Base-by-base conservation (phyloP, 495 filamentous ascomycete genomes). In the Penicillium pulvis region DNA sequence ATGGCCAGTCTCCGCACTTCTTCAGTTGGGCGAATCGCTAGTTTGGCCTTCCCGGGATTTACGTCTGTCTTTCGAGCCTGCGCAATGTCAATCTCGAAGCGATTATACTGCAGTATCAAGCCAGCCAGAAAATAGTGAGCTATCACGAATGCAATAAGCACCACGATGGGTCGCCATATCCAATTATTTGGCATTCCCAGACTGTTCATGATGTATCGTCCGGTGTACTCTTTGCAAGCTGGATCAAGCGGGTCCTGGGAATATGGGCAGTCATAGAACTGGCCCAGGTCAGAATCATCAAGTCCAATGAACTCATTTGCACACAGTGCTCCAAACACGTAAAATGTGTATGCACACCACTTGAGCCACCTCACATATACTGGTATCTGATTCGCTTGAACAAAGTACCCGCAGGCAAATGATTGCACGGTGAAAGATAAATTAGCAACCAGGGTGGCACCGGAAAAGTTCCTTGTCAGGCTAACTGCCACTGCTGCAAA, bases 331-430 rank as follows among this genome's bases (percentile, higher is more conserved):
- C 86, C 85, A 64, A 90, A 88, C 0, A 75, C 80, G 61, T 90
- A 92, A 63, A 86, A 90, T 43, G 84, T 75, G 54, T 72, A 80
- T 11, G 78, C 76, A 11, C 73, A 73, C 76, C 76, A 81, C 56
- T 89, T 90, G 8, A 87, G 74, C 89, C 89, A 92, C 43, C 87
- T 74, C 17, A 88, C 81, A 66, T 89, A 92, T 4, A 90, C 80
- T 0, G 88, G 87, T 16, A 92, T 90, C 33, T 85, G 85, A 39
- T 86, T 81, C 11, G 79, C 71, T 60, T 91, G 87, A 26, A 91
- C 82, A 62, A 91, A 90, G 64, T 84, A 91, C 4, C 89, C 89
- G 59, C 87, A 89, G 0, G 84, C 79, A 56, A 91, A 81, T 10
- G 79, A 84, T 70, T 91, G 88, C 28, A 92, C 20, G 2, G 89